phyloP scores from a whole-genome alignment of 2,329 filamentous ascomycete genomes.

The Fusarium buxicola region DNA sequence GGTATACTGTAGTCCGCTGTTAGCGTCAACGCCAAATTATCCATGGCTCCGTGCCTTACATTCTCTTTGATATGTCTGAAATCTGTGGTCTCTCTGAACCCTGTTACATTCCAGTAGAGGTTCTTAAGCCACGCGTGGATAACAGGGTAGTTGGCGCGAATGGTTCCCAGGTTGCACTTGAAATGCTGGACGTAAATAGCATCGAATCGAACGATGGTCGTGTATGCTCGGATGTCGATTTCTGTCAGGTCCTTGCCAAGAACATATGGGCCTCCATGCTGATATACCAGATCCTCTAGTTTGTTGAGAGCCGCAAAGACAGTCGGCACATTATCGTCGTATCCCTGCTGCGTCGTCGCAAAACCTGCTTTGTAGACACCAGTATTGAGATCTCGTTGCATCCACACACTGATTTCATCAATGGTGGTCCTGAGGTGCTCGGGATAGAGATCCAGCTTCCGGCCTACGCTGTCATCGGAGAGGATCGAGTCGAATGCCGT shows the following conservation, averaged over 20 bases:
- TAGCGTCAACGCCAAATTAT: neutral
- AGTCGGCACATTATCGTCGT: constrained; percentile 68
- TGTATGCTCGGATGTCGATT: constrained; percentile 74
- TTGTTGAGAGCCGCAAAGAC: constrained; percentile 76
- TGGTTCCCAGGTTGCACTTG: constrained; percentile 72
- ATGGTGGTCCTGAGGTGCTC: constrained; percentile 64
- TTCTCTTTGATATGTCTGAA: constrained; percentile 77
- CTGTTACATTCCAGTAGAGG: constrained; percentile 74
- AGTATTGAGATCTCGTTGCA: constrained; percentile 65
- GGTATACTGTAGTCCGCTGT: constrained; percentile 34
- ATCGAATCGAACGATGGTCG: constrained; percentile 75
- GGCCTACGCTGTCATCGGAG: constrained; percentile 48
- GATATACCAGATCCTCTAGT: constrained; percentile 67
- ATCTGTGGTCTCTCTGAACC: constrained; percentile 67
- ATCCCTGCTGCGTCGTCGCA: constrained; percentile 72
- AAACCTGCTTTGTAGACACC: constrained; percentile 70
- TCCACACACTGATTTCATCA: constrained; percentile 74
- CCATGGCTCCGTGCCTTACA: constrained; percentile 13
- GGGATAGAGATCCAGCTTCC: constrained; percentile 69
- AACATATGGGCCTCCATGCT: constrained; percentile 63
- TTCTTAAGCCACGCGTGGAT: constrained; percentile 76
- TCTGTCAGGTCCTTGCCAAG: constrained; percentile 75
- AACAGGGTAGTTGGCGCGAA: constrained; percentile 72
- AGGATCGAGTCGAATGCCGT: constrained; percentile 74
- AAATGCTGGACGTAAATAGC: constrained; percentile 75